Percentiles rank a stretch among this genome's conserved stretches.
These are phyloP conservation scores for Coemansia sp. DNA, from an alignment of 371 early-diverging fungal genomes.

Conservation along the genomic window DNA sequence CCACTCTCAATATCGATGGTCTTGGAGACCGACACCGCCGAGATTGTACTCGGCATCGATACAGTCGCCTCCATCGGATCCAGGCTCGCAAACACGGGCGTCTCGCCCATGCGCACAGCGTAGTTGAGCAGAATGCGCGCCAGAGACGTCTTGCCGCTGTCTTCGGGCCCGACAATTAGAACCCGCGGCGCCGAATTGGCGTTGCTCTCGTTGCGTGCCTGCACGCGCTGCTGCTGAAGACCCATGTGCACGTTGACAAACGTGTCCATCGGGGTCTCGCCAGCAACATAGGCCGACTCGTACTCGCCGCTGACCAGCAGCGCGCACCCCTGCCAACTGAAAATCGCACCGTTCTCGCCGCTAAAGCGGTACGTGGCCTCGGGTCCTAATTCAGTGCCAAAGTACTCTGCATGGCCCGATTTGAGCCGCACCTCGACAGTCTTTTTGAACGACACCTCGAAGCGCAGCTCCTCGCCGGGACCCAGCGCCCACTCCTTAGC, in stretches of 20 bases:
- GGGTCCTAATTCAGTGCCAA: slow-evolving; percentile 86
- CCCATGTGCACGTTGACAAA: slow-evolving; percentile 87
- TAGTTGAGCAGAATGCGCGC: slow-evolving; percentile 83
- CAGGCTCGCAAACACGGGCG: slow-evolving; percentile 80
- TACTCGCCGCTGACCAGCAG: slow-evolving; percentile 66
- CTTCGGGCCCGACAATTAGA: slow-evolving; percentile 85
- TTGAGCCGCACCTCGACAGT: slow-evolving; percentile 59
- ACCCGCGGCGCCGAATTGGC: slow-evolving; percentile 55
- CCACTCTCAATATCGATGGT: slow-evolving; percentile 85
- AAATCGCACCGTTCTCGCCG: slow-evolving; percentile 86
- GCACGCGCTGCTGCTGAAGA: slow-evolving; percentile 72
- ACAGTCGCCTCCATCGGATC: slow-evolving; percentile 77
- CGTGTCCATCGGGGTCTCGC: slow-evolving; percentile 90
- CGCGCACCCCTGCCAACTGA: slow-evolving; percentile 91
- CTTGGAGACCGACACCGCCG: slow-evolving; percentile 73
- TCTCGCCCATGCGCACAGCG: slow-evolving; percentile 69
- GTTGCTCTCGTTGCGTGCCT: slow-evolving; percentile 48
- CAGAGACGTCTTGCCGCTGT: slow-evolving; percentile 88
- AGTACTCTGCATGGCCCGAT: slow-evolving; percentile 84
- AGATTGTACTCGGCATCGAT: slow-evolving; percentile 82
- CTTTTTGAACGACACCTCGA: slow-evolving; percentile 57
- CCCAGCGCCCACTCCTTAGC: slow-evolving; percentile 53
- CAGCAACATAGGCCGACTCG: slow-evolving; percentile 82
- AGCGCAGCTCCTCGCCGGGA: slow-evolving; percentile 57
- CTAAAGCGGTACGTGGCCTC: slow-evolving; percentile 73